phyloP scores from a whole-genome alignment of 2,329 filamentous ascomycete species.

The Penicillium sp. region DNA sequence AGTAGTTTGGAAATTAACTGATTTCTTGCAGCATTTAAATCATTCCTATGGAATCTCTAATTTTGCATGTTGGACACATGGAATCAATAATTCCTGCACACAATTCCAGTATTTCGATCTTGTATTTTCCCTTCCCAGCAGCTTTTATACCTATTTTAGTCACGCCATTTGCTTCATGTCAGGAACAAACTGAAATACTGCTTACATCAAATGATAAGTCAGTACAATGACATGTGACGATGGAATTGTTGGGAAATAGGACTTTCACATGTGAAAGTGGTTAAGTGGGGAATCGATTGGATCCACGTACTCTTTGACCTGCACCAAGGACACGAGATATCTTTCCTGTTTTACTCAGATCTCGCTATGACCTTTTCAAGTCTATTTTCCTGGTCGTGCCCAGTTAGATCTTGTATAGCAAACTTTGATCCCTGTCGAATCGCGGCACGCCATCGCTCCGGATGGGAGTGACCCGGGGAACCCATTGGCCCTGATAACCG shows the following conservation, averaged over 20 bases:
- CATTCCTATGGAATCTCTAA: too few species aligned
- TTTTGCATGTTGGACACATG: too few species aligned
- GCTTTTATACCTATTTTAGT: background rate
- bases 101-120: too few species aligned
- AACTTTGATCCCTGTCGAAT: constrained; percentile 2
- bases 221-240: background rate
- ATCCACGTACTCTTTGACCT: background rate
- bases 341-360: background rate
- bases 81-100: too few species aligned
- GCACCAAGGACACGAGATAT: background rate
- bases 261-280: constrained; percentile 5
- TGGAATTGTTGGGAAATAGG: background rate
- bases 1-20: too few species aligned
- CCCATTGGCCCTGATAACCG: background rate
- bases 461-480: constrained; percentile 3
- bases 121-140: too few species aligned
- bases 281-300: background rate
- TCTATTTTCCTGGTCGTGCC: background rate
- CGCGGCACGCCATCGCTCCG: background rate
- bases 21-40: too few species aligned
- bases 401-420: background rate
- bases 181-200: background rate
- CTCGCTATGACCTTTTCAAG: background rate
- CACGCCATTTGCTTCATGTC: background rate
- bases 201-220: background rate